These are phyloP conservation scores for Ceratocystis smalleyi DNA, from an alignment of 2,329 filamentous ascomycete species.

Conservation along the genomic window DNA sequence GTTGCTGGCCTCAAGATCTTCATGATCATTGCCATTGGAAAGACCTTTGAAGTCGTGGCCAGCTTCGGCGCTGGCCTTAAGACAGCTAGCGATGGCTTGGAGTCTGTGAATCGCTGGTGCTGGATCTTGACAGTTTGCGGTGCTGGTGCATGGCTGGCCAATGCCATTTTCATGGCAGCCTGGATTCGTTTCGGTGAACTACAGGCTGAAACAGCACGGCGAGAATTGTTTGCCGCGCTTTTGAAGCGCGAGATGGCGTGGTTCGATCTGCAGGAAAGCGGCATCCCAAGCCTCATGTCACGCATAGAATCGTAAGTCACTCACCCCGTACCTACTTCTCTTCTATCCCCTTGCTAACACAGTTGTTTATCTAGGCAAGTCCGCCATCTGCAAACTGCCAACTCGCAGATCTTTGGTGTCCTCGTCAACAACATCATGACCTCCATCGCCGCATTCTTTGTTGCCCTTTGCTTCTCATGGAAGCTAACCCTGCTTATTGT, in stretches of 20 bases:
- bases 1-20: conserved; percentile 49
- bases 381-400: conserved; percentile 63
- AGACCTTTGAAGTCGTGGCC: conserved; percentile 57
- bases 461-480: conserved; percentile 73
- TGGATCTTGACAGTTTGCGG: conserved; percentile 51
- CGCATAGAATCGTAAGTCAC: conserved; percentile 53
- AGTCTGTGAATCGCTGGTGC: conserved; percentile 38
- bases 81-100: conserved; percentile 35
- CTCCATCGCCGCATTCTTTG: conserved; percentile 45
- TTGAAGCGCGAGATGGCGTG: conserved; percentile 62
- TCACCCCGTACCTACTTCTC: too few relatives aligned
- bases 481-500: conserved; percentile 67
- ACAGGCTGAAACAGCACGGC: conserved; percentile 53
- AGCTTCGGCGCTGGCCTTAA: conserved; percentile 44
- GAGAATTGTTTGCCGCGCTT: conserved; percentile 50
- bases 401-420: conserved; percentile 64
- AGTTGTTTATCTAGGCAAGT: conserved; percentile 45
- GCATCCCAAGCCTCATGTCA: conserved; percentile 54
- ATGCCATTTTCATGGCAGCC: conserved; percentile 47
- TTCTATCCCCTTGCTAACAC: neutral
- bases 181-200: conserved; percentile 73
- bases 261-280: conserved; percentile 62
- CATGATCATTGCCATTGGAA: conserved; percentile 56
- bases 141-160: conserved; percentile 48
- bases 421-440: conserved; percentile 49